phyloP scores from a whole-genome alignment of 208 protist genomes.

The Acanthamoeba polyphaga region DNA sequence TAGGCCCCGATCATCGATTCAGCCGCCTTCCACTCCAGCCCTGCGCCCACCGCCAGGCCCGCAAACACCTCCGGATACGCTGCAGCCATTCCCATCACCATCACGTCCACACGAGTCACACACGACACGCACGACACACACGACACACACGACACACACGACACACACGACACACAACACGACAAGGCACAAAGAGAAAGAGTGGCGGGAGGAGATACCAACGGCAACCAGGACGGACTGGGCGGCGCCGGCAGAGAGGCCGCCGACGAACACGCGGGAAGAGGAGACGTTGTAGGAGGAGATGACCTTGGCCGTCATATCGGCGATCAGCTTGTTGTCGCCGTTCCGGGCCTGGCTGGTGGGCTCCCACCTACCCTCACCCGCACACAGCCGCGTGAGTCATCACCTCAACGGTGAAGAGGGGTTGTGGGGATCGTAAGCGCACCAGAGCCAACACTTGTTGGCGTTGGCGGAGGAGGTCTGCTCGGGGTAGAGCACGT shows the following conservation, averaged over 20 bases:
- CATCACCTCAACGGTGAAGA: not conserved
- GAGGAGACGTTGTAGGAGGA: constrained; percentile 21
- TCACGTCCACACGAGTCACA: not conserved
- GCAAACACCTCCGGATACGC: constrained; percentile 68
- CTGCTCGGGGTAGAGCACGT: constrained; percentile 62
- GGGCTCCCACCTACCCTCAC: not conserved
- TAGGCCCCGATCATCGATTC: not conserved
- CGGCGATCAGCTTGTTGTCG: not conserved
- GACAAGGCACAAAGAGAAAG: not conserved
- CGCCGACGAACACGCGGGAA: constrained; percentile 13
- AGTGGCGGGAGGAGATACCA: not conserved
- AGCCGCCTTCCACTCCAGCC: constrained; percentile 70
- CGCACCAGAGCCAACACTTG: constrained; percentile 72
- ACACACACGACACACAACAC: not conserved
- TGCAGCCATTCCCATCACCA: not conserved
- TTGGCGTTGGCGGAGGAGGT: not conserved
- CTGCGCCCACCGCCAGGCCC: not conserved
- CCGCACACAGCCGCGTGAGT: not conserved
- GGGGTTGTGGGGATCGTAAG: not conserved
- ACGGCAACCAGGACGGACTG: constrained; percentile 42
- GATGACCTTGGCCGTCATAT: constrained; percentile 44
- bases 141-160: not conserved
- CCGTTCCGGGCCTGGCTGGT: constrained; percentile 7
- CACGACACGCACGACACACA: not conserved
- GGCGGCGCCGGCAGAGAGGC: constrained; percentile 59